Evolutionary conservation across 768 basidiomycete species (phyloP).

Genomic region (Thelephora aurantiotincta): DNA sequence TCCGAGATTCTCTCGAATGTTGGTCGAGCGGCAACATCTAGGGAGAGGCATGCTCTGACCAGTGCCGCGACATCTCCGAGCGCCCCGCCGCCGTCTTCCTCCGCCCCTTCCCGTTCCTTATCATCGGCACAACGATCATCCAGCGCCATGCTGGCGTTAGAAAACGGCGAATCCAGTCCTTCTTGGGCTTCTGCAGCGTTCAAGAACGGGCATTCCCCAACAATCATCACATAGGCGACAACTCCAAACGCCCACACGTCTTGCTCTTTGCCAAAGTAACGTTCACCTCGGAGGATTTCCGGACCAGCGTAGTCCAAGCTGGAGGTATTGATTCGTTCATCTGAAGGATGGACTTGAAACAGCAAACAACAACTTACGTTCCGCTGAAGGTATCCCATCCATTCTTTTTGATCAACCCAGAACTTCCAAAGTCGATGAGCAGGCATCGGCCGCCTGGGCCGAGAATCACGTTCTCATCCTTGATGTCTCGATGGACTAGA

Average conservation of each 20-base stretch:
- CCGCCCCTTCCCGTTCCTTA: slow-evolving; percentile 60
- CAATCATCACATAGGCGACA: slow-evolving; percentile 87
- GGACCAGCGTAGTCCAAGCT: slow-evolving; percentile 93
- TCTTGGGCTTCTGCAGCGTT: slow-evolving; percentile 85
- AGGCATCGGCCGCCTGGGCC: slow-evolving; percentile 73
- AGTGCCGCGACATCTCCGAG: slow-evolving; percentile 77
- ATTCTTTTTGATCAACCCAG: slow-evolving; percentile 66
- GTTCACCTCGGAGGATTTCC: slow-evolving; percentile 89
- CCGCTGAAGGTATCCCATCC: slow-evolving; percentile 92
- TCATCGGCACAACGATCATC: slow-evolving; percentile 72
- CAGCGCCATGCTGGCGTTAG: slow-evolving; percentile 59
- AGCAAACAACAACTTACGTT: slow-evolving; percentile 44
- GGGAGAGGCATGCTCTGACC: slow-evolving; percentile 70
- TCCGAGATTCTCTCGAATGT: slow-evolving; percentile 74
- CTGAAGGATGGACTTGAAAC: background rate
- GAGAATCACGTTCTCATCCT: slow-evolving; percentile 91
- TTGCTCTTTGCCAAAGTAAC: slow-evolving; percentile 92
- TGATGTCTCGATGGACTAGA: slow-evolving; percentile 90
- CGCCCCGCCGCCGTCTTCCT: slow-evolving; percentile 70
- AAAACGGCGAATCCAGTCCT: slow-evolving; percentile 63
- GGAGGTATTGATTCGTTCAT: slow-evolving; percentile 6
- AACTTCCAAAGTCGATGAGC: slow-evolving; percentile 95
- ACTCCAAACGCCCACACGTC: slow-evolving; percentile 99
- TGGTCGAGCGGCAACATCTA: slow-evolving; percentile 68
- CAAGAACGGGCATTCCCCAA: slow-evolving; percentile 86